Evolutionary conservation across 78 protist species (phyloP).

Genomic region (Dictyostelium intermedium): DNA sequence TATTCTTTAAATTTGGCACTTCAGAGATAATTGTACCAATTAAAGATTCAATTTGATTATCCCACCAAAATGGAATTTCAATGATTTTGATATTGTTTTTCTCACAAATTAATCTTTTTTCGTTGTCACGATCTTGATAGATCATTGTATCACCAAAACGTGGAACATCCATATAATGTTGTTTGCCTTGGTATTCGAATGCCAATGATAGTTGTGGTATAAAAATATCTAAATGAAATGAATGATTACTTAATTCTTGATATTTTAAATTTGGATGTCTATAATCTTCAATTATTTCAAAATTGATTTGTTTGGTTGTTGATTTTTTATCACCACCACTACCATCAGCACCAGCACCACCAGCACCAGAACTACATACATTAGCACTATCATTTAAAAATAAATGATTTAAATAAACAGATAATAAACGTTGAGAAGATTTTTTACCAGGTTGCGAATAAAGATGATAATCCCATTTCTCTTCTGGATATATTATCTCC

Average conservation of each 20-base stretch:
- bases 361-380: too few relatives aligned
- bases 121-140: slow-evolving; percentile 31
- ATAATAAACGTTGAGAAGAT: slow-evolving; percentile 43
- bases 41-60: slow-evolving; percentile 39
- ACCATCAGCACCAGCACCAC: too few relatives aligned
- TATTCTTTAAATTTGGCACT: background rate
- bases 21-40: slow-evolving; percentile 19
- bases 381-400: background rate
- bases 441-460: slow-evolving; percentile 55
- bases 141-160: slow-evolving; percentile 15
- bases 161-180: slow-evolving; percentile 17
- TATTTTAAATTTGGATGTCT: background rate
- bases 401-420: slow-evolving; percentile 1
- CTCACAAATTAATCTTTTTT: slow-evolving; percentile 23
- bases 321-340: too few relatives aligned
- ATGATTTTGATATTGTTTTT: background rate
- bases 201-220: slow-evolving; percentile 9
- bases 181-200: slow-evolving; percentile 73
- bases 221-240: slow-evolving; percentile 54
- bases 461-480: background rate
- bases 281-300: slow-evolving; percentile 23
- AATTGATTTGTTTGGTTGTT: background rate
- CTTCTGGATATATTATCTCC: slow-evolving; percentile 1
- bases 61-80: slow-evolving; percentile 71
- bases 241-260: background rate